Evolutionary conservation across 208 protist species (phyloP), one percentile per base, ranked within the genome.

Genomic region (Crithidia brevicula): DNA sequence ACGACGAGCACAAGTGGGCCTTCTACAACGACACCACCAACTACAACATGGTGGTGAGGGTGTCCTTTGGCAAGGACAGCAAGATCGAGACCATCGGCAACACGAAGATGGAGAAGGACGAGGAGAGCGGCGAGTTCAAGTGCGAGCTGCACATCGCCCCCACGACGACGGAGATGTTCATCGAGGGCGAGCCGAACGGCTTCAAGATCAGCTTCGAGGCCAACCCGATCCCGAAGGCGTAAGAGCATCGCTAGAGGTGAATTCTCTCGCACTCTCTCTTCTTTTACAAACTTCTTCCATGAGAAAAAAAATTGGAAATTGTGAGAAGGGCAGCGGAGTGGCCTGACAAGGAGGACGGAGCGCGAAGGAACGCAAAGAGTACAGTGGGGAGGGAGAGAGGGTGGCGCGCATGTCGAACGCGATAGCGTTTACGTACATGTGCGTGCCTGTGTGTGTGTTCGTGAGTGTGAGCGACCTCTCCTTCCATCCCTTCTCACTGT

Each of bases 21-120:
- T 94, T 91, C 66, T 94, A 94, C 77, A 94, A 94, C 70, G 88
- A 94, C 67, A 91, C 88, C 38, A 86, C 67, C 22, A 78, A 79
- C 53, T 94, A 91, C 83, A 81, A 82, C 56, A 91, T 94, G 85
- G 40, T 75, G 43, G 81, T 94, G 51, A 87, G 82, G 66, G 85
- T 91, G 3, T 66, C 66, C 23, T 94, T 94, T 66, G 85, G 82
- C 65, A 86, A 88, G 77, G 82, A 89, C 74, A 88, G 83, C 74
- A 72, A 83, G 58, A 68, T 94, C 40, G 42, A 79, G 52, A 43
- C 86, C 16, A 53, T 91, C 34, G 86, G 86, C 53, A 82, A 77
- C 52, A 91, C 89, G 4, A 77, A 34, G 46, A 77, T 89, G 79
- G 73, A 77, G 42, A 73, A 60, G 54, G 56, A 88, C 63, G 61